Percentiles rank a stretch among this genome's conserved stretches.
phyloP scores from a whole-genome alignment of 2,329 filamentous ascomycete species.

The Ophiostoma sp. region DNA sequence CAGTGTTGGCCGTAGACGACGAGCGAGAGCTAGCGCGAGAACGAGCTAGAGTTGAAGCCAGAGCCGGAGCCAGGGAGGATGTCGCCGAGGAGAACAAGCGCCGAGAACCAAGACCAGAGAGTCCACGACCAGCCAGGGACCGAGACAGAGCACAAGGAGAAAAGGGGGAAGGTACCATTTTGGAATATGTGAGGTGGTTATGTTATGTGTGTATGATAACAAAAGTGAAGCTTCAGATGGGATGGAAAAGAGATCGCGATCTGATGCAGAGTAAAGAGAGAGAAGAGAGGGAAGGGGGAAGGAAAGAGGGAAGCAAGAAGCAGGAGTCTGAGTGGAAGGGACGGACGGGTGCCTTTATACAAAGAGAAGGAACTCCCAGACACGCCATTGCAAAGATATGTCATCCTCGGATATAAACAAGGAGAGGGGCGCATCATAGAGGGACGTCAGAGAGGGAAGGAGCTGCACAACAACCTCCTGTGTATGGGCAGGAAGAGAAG shows the following conservation, averaged over 20 bases:
- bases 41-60: constrained; percentile 12
- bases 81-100: constrained; percentile 13
- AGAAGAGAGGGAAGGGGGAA: background rate
- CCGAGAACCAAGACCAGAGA: constrained; percentile 12
- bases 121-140: constrained; percentile 17
- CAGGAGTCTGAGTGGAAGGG: background rate
- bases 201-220: background rate
- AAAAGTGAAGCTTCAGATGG: constrained; percentile 6
- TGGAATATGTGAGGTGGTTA: constrained; percentile 11
- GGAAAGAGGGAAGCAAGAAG: background rate
- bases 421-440: no score
- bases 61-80: background rate
- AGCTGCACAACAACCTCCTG: no score
- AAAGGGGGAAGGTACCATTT: constrained; percentile 22
- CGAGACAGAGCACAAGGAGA: constrained; percentile 14
- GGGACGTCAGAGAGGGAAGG: no score
- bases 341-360: constrained; percentile 16
- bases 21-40: background rate
- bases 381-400: background rate
- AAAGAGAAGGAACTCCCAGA: constrained; percentile 1
- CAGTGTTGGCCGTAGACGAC: background rate
- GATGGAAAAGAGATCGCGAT: background rate
- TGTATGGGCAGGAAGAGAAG: background rate
- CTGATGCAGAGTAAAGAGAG: constrained; percentile 9
- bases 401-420: no score